Base-by-base conservation (phyloP, 1,284 basidiomycete species). In the Sanghuangporus baumii region DNA sequence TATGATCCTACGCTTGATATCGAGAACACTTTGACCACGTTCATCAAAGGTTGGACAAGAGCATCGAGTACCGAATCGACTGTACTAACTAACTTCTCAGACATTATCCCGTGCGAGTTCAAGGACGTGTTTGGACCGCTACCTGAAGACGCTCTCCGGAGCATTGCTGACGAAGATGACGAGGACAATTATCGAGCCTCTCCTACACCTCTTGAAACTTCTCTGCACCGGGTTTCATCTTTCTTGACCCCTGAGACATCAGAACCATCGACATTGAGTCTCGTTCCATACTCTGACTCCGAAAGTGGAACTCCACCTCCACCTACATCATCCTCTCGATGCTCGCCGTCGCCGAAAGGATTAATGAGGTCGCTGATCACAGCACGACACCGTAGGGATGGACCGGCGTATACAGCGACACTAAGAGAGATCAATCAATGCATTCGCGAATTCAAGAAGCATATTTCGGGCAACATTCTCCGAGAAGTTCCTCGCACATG, bases 1-100 rank as follows among this genome's bases (percentile, higher is more conserved):
- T 91, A 91, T 71, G 87, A 88, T 70, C 89, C 89, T 14, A 85
- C 91, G 61, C 80, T 86, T 77, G 87, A 87, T 68, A 75, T 91
- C 38, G 85, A 89, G 73, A 78, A 79, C 66, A 81, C 85, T 6
- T 72, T 91, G 38, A 79, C 85, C 71, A 84, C 82, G 56, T 89
- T 91, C 47, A 72, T 90, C 63, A 81, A 89, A 74, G 78, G 89
- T 89, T 67, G 59, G 81, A 54, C 50, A 46, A 54, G 38, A 36
- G 9, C 54, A 16, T 54, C 11, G 7, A 36, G 5, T 26, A 40
- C 31, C 50, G 16, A 12, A 38, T 47, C 41, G 26, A 48, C 59
- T 54, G 18, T 16, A 67, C 66, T 75, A 20, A 74, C 36, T 51
- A 26, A 34, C 40, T 50, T 63, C 36, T n/a, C 66, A 91, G 88